Evolutionary conservation across 345 rosid genomes (phyloP).

Genomic region (Passiflora organensis): DNA sequence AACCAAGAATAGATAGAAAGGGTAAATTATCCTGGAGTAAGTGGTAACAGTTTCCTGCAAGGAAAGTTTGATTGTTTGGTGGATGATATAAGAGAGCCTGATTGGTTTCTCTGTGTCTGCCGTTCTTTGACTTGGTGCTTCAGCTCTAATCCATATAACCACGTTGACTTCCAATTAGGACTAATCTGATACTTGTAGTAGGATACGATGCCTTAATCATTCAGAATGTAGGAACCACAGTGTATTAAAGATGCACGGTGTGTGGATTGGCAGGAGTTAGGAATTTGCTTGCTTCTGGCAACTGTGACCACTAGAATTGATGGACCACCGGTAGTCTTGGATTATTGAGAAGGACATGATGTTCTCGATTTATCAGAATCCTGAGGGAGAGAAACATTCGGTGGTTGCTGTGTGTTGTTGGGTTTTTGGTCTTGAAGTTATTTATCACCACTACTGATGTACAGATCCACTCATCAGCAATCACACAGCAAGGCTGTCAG

Average conservation of each 20-base stretch:
- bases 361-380: slow-evolving; percentile 8
- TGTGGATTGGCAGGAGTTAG: too few relatives aligned
- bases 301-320: slow-evolving; percentile 32
- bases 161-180: slow-evolving; percentile 2
- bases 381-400: slow-evolving; percentile 8
- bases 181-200: too few relatives aligned
- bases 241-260: too few relatives aligned
- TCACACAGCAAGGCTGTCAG: not conserved
- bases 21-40: slow-evolving; percentile 1
- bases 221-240: too few relatives aligned
- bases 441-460: slow-evolving; percentile 12
- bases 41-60: slow-evolving; percentile 13
- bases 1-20: slow-evolving; percentile 6
- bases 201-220: too few relatives aligned
- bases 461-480: slow-evolving; percentile 10
- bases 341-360: slow-evolving; percentile 14
- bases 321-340: slow-evolving; percentile 42
- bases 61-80: too few relatives aligned
- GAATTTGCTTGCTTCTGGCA: too few relatives aligned
- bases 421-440: slow-evolving; percentile 20
- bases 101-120: too few relatives aligned
- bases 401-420: slow-evolving; percentile 9
- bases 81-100: too few relatives aligned
- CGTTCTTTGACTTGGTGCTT: too few relatives aligned
- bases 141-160: not conserved